Conservation (phyloP, 352 stramenopile genomes). For the Globisporangium parvum region DNA sequence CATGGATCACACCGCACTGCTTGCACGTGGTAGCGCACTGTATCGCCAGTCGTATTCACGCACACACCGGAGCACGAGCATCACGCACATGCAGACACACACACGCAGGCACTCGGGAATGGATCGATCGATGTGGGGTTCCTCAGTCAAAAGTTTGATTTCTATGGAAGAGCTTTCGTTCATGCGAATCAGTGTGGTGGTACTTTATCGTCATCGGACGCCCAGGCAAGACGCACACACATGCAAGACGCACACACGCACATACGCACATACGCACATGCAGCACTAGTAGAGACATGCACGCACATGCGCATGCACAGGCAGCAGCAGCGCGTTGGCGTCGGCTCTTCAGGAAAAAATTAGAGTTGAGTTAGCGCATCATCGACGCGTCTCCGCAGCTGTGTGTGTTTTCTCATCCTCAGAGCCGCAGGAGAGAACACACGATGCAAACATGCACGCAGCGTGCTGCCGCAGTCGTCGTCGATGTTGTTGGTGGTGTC, state of each 20-base stretch:
- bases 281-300: no score
- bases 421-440: conserved; percentile 13
- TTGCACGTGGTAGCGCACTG: no score
- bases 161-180: conserved; percentile 37
- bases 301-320: neutral
- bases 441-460: neutral
- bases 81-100: neutral
- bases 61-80: no score
- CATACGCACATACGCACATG: neutral
- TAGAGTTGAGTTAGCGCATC: conserved; percentile 44
- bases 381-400: conserved; percentile 23
- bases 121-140: conserved; percentile 18
- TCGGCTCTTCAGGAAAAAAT: conserved; percentile 50
- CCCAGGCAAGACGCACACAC: conserved; percentile 3
- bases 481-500: neutral
- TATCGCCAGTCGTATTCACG: no score
- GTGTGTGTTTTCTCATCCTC: conserved; percentile 42
- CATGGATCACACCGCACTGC: no score
- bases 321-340: neutral
- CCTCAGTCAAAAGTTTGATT: conserved; percentile 25
- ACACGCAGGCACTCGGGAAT: neutral
- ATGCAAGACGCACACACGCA: neutral
- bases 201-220: conserved; percentile 29
- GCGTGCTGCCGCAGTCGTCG: neutral
- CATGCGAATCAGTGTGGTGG: conserved; percentile 35